Percentiles rank a stretch among this genome's conserved stretches.
Evolutionary conservation across 306 rosid genomes (phyloP).

Genomic region (Arachis stenosperma): DNA sequence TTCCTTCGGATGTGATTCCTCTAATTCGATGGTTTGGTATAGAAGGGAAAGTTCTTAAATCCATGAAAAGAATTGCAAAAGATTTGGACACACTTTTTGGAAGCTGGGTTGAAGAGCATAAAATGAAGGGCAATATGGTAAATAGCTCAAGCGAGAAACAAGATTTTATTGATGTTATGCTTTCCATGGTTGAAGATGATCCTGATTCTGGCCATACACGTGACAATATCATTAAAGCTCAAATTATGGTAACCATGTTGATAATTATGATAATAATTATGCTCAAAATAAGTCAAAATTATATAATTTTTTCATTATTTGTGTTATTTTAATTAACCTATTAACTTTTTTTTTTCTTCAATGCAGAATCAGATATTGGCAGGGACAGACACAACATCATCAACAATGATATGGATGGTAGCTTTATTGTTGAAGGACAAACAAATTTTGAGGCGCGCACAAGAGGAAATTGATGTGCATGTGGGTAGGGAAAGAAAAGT

Average conservation of each 20-base stretch:
- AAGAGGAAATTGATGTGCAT: slow-evolving; percentile 51
- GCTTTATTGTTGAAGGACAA: slow-evolving; percentile 47
- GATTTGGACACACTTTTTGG: slow-evolving; percentile 50
- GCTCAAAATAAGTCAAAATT: too few relatives aligned
- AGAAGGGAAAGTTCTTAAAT: slow-evolving; percentile 40
- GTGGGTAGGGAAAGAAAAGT: slow-evolving; percentile 56
- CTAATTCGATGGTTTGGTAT: slow-evolving; percentile 49
- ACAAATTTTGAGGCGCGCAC: slow-evolving; percentile 47
- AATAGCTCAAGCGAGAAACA: slow-evolving; percentile 36
- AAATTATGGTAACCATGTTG: slow-evolving; percentile 31
- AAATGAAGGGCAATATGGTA: neutral
- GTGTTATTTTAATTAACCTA: too few relatives aligned
- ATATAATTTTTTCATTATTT: too few relatives aligned
- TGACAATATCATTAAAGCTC: slow-evolving; percentile 56
- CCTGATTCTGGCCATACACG: slow-evolving; percentile 36
- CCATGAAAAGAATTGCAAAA: slow-evolving; percentile 52
- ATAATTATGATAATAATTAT: too few relatives aligned
- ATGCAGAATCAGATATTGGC: slow-evolving; percentile 54
- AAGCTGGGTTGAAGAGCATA: slow-evolving; percentile 61
- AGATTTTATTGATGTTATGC: slow-evolving; percentile 63
- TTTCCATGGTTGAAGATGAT: slow-evolving; percentile 49
- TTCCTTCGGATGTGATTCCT: slow-evolving; percentile 52
- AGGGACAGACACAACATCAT: slow-evolving; percentile 56
- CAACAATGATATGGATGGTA: slow-evolving; percentile 55
- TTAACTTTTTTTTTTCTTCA: too few relatives aligned